Evolutionary conservation across 805 yeast genomes (phyloP).

Genomic region (Phaffomyces opuntiae): DNA sequence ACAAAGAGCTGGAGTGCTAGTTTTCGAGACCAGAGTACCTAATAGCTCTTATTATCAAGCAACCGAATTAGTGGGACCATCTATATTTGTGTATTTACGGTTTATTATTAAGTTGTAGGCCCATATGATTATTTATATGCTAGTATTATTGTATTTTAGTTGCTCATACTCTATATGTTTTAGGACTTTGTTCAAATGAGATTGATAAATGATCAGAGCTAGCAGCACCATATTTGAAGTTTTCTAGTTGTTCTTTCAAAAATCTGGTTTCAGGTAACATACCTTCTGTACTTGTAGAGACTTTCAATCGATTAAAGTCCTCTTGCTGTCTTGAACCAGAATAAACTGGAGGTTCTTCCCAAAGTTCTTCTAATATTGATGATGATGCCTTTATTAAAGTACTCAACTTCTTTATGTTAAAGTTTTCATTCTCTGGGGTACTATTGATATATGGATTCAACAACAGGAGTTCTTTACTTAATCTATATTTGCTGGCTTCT

Average conservation of each 20-base stretch:
- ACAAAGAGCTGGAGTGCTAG: too few species aligned
- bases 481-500: too few species aligned
- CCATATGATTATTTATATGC: too few species aligned
- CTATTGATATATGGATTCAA: too few species aligned
- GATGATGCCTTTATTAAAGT: slow-evolving; percentile 4
- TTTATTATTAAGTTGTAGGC: too few species aligned
- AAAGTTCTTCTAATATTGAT: slow-evolving; percentile 2
- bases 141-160: too few species aligned
- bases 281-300: background rate
- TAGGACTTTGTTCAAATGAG: slow-evolving; percentile 5
- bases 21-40: too few species aligned
- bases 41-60: too few species aligned
- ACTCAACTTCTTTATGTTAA: slow-evolving; percentile 1
- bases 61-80: too few species aligned
- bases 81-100: too few species aligned
- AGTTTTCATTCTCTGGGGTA: too few species aligned
- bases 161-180: slow-evolving; percentile 1
- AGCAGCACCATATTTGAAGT: slow-evolving; percentile 1
- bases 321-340: background rate
- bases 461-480: background rate
- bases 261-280: slow-evolving; percentile 4
- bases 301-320: background rate
- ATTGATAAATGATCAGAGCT: background rate
- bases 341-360: slow-evolving; percentile 4
- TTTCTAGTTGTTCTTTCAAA: slow-evolving; percentile 4